phyloP scores from a whole-genome alignment of 2,329 filamentous ascomycete species.

The Hypocrella siamensis region DNA sequence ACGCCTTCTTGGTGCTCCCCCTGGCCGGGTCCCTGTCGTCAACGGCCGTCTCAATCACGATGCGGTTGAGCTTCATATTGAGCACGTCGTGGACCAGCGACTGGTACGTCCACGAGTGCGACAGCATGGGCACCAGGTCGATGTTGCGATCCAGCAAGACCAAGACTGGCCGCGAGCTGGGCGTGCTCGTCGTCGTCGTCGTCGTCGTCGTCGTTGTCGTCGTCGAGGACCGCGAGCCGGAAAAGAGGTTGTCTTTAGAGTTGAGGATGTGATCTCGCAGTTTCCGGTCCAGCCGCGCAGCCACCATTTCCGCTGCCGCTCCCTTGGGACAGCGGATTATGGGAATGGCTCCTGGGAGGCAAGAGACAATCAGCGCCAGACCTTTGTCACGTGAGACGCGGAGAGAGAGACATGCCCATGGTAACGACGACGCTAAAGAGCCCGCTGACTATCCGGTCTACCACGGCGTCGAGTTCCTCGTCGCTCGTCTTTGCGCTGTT shows the following conservation, averaged over 20 bases:
- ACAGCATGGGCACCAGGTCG: constrained; percentile 95
- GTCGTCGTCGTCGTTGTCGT: constrained; percentile 47
- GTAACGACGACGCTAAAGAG: constrained; percentile 98
- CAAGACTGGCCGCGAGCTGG: constrained; percentile 69
- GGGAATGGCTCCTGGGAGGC: constrained; percentile 58
- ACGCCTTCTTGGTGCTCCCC: constrained; percentile 69
- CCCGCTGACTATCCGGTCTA: constrained; percentile 87
- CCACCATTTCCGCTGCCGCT: constrained; percentile 85
- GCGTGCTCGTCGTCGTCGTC: constrained; percentile 44
- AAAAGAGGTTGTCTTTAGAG: constrained; percentile 95
- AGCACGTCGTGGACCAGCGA: constrained; percentile 58
- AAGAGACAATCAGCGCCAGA: constrained; percentile 1
- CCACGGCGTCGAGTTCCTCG: constrained; percentile 69
- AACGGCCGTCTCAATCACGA: constrained; percentile 72
- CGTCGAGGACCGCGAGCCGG: constrained; percentile 42
- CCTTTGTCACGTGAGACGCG: neutral
- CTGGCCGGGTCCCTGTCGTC: constrained; percentile 65
- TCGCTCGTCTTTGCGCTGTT: constrained; percentile 88
- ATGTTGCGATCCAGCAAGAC: constrained; percentile 92
- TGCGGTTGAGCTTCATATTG: constrained; percentile 61
- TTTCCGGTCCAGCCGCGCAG: constrained; percentile 86
- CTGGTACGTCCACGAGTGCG: constrained; percentile 73
- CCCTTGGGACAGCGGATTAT: constrained; percentile 91
- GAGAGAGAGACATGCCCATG: constrained; percentile 49
- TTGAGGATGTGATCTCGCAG: constrained; percentile 92